A percentile compares a stretch with the other conserved stretches of the same genome.
Evolutionary conservation across 306 rosid species (phyloP).

Genomic region (Pyrus pyrifolia): DNA sequence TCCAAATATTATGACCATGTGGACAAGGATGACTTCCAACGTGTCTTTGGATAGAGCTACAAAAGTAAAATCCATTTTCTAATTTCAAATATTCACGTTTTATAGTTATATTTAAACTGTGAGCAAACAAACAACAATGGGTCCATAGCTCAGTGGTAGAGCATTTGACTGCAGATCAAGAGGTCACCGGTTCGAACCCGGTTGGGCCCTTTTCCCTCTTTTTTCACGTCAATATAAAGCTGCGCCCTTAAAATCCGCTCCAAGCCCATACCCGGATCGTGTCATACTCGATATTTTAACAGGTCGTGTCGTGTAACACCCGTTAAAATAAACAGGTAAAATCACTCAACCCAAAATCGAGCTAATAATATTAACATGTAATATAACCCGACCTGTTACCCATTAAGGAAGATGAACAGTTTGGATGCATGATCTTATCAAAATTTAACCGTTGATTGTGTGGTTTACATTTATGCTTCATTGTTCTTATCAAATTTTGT

Average conservation of each 20-base stretch:
- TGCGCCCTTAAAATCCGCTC: neutral
- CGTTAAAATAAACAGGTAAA: too few relatives aligned
- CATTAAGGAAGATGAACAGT: too few relatives aligned
- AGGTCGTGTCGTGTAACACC: too few relatives aligned
- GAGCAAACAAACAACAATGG: neutral
- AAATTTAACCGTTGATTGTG: too few relatives aligned
- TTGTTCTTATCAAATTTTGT: too few relatives aligned
- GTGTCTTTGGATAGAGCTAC: slow-evolving; percentile 5
- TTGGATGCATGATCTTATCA: too few relatives aligned
- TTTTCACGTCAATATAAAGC: neutral
- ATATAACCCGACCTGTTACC: too few relatives aligned
- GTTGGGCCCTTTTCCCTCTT: slow-evolving; percentile 28
- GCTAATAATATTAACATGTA: too few relatives aligned
- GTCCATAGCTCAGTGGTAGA: slow-evolving; percentile 76
- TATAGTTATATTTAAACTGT: neutral
- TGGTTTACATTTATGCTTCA: too few relatives aligned
- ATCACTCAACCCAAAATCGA: too few relatives aligned
- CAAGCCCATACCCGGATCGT: neutral
- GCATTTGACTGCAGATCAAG: slow-evolving; percentile 75
- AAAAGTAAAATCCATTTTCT: neutral
- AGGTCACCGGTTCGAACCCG: slow-evolving; percentile 68
- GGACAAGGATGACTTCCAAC: slow-evolving; percentile 8
- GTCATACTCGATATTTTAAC: too few relatives aligned
- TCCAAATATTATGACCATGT: slow-evolving; percentile 3
- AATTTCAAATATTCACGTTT: neutral